Evolutionary conservation across 139 green algal genomes (phyloP).

Genomic region (Ostreobium quekettii): DNA sequence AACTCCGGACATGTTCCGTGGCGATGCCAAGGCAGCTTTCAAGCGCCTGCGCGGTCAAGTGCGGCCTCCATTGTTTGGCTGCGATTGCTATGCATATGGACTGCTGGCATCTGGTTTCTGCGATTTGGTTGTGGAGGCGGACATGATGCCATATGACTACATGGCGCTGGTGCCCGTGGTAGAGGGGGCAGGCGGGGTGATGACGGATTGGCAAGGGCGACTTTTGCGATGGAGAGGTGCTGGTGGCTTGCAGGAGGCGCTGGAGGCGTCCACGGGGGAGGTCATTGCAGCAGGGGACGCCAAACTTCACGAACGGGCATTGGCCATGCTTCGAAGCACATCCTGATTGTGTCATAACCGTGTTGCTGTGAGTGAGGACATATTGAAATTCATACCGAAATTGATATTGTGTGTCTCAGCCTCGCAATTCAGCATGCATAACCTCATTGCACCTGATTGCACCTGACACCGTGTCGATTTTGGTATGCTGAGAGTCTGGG

Average conservation of each 20-base stretch:
- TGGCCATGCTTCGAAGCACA: too few relatives aligned
- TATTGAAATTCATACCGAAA: too few relatives aligned
- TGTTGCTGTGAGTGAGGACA: too few relatives aligned
- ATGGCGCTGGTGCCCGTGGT: constrained; percentile 90
- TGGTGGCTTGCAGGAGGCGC: constrained; percentile 18
- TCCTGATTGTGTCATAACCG: too few relatives aligned
- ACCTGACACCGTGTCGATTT: too few relatives aligned
- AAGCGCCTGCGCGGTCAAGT: constrained; percentile 14
- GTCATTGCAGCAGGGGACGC: constrained; percentile 72
- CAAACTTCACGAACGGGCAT: constrained; percentile 39
- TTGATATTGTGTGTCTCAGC: too few relatives aligned
- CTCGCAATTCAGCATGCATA: too few relatives aligned
- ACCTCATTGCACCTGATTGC: too few relatives aligned
- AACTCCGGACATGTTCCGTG: constrained; percentile 86
- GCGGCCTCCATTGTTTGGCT: constrained; percentile 59
- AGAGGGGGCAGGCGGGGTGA: constrained; percentile 80
- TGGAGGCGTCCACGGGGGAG: constrained; percentile 52
- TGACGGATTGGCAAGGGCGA: constrained; percentile 86
- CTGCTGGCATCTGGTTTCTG: constrained; percentile 74
- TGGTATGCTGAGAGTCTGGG: too few relatives aligned
- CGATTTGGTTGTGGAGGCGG: constrained; percentile 89
- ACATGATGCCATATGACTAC: constrained; percentile 97
- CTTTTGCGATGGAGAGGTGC: constrained; percentile 46
- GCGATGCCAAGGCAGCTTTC: constrained; percentile 21
- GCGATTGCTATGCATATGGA: constrained; percentile 98